Conservation (phyloP, 2,329 filamentous ascomycete genomes). For the Fusarium solani-melongenae region DNA sequence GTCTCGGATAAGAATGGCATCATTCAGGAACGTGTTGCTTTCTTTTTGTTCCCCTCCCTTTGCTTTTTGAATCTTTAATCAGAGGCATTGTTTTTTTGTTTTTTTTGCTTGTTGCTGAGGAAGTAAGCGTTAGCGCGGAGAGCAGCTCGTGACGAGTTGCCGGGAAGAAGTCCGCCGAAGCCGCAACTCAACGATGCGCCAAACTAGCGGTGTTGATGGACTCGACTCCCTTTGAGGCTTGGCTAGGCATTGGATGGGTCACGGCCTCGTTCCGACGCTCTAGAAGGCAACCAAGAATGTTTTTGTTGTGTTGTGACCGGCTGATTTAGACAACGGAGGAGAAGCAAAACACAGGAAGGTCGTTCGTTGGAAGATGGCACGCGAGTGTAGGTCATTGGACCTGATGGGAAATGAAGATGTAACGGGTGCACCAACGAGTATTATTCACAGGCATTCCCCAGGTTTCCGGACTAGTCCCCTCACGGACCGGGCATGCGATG, state of each 20-base stretch:
- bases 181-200: neutral
- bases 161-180: slow-evolving; percentile 25
- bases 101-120: neutral
- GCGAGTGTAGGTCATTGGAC: slow-evolving; percentile 33
- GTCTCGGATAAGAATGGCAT: neutral
- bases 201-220: neutral
- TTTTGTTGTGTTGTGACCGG: neutral
- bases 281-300: neutral
- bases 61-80: neutral
- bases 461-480: slow-evolving; percentile 1
- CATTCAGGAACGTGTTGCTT: neutral
- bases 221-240: neutral
- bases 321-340: slow-evolving; percentile 1
- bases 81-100: neutral
- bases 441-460: slow-evolving; percentile 8
- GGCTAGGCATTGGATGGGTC: neutral
- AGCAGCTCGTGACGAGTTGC: neutral
- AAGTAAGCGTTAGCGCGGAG: neutral
- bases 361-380: slow-evolving; percentile 12
- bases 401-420: slow-evolving; percentile 35
- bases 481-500: slow-evolving; percentile 1
- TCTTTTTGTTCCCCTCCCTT: neutral
- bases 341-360: slow-evolving; percentile 20
- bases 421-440: neutral
- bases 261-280: neutral